Percentiles rank a stretch among this genome's conserved stretches.
These are phyloP conservation scores for Cladorrhinum sp. DNA, from an alignment of 2,329 filamentous ascomycete genomes.

Conservation along the genomic window DNA sequence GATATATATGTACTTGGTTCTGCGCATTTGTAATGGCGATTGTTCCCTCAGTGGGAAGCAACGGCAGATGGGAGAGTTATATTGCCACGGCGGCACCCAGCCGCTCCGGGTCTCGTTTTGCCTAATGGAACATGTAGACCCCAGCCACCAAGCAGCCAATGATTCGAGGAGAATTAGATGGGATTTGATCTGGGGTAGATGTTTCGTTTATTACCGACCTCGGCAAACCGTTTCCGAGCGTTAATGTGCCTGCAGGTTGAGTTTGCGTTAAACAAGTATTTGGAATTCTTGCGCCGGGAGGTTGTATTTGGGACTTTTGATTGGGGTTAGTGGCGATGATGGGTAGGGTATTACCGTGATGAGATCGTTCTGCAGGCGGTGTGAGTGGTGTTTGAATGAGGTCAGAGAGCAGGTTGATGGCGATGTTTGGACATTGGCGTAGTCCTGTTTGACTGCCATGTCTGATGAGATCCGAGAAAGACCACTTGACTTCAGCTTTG, in stretches of 20 bases:
- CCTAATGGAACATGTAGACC: conserved; percentile 17
- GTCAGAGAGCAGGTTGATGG: too few relatives aligned
- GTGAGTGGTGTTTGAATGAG: too few relatives aligned
- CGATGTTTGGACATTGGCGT: too few relatives aligned
- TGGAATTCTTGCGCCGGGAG: background rate
- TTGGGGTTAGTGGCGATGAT: background rate
- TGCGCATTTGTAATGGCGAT: too few relatives aligned
- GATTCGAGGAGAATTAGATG: background rate
- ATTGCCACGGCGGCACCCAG: background rate
- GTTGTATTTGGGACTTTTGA: background rate
- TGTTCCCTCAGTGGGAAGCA: too few relatives aligned
- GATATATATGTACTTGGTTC: background rate
- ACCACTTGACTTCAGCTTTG: too few relatives aligned
- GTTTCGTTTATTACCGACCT: conserved; percentile 5
- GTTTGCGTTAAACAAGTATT: background rate
- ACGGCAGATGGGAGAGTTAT: conserved; percentile 2
- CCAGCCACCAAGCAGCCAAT: background rate
- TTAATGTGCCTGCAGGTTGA: background rate
- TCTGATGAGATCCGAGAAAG: too few relatives aligned
- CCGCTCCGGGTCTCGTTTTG: conserved; percentile 18
- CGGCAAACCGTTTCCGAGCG: conserved; percentile 3
- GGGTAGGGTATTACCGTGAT: background rate
- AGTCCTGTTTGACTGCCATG: too few relatives aligned
- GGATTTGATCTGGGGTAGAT: background rate
- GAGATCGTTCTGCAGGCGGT: background rate